Evolutionary conservation across 306 rosid genomes (phyloP), one percentile per base, ranked within the genome.

Genomic region (Argentina anserina): DNA sequence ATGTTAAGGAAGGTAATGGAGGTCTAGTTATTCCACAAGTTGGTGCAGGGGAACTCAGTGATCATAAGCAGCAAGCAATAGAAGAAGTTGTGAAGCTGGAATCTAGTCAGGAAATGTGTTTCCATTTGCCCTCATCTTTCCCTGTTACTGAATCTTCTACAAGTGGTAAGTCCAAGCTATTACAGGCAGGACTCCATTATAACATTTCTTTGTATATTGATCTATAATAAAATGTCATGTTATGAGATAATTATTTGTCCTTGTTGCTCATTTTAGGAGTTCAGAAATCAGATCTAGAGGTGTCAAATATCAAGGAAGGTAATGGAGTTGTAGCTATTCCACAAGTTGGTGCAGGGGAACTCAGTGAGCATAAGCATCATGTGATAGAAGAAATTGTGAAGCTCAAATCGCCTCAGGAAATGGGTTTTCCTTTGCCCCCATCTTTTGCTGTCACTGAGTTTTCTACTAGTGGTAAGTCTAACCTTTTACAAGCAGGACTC

Each of bases 201-300:
- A 49, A 50, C 26, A 18, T 9, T 50, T 1, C 56, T 49, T 50
- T 50, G 5, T 50, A 21, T n/a, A 50, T n/a, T n/a, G 12, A 50
- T 50, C 4, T n/a, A 7, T 50, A 50, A 9, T n/a, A 8, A 0
- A 49, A 23, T 6, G 9, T 47, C 23, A 47, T 18, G 55, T 18
- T 7, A n/a, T 47, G 55, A 21, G 25, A 47, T 47, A 50, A 50
- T 50, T n/a, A n/a, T n/a, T 9, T 50, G 58, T 5, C 23, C 55
- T 18, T 6, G 55, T 20, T 49, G 56, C 56, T 49, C 56, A 1
- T 47, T 17, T 17, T 15, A n/a, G n/a, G n/a, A n/a, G 10, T 34
- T 68, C 29, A 69, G 69, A 74, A 78, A 12, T 28, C 11, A 50
- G 29, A 37, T 47, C 25, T 43, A 10, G 76, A 25, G 25, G 20